Conservation (phyloP, 306 rosid genomes). For the Gillenia trifoliata region DNA sequence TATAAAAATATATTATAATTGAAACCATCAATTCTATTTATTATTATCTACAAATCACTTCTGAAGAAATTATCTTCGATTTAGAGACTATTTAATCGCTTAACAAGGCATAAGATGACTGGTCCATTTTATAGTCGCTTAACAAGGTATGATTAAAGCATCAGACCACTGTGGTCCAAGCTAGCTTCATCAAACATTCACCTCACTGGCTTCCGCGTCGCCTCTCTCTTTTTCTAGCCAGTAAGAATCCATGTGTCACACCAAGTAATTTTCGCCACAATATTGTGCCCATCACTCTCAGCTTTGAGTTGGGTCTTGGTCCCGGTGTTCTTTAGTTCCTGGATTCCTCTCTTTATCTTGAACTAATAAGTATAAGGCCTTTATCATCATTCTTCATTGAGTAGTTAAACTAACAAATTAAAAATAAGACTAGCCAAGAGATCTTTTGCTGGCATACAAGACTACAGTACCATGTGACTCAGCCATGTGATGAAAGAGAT, state of each 20-base stretch:
- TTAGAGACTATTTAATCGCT: not conserved
- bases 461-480: not conserved
- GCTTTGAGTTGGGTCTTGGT: conserved; percentile 49
- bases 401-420: not conserved
- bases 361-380: not conserved
- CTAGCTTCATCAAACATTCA: not conserved
- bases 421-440: not conserved
- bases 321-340: conserved; percentile 23
- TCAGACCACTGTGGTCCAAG: not conserved
- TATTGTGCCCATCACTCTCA: conserved; percentile 44
- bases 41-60: not conserved
- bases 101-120: not conserved
- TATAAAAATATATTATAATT: not conserved
- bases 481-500: too few species aligned
- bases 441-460: not conserved
- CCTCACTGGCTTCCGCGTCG: conserved; percentile 24
- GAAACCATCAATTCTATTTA: not conserved
- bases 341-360: conserved; percentile 27
- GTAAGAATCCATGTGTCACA: not conserved
- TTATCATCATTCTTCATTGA: not conserved
- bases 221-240: conserved; percentile 1
- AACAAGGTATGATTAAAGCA: not conserved
- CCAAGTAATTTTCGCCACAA: conserved; percentile 19
- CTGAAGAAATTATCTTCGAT: too few species aligned
- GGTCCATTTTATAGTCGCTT: not conserved